A percentile compares a stretch with the other conserved stretches of the same genome.
phyloP scores from a whole-genome alignment of 768 basidiomycete genomes.

The Tephrocybe rancida region DNA sequence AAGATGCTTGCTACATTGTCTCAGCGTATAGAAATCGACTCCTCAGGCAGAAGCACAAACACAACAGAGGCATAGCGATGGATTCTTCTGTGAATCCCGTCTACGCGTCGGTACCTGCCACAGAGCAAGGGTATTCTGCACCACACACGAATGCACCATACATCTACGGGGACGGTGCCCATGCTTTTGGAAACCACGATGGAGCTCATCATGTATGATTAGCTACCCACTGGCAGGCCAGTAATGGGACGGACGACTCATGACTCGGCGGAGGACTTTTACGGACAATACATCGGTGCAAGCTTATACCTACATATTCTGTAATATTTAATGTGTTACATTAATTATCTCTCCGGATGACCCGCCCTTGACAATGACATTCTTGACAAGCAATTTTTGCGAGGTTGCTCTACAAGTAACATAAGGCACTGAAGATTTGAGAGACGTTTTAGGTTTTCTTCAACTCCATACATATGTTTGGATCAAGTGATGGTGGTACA shows the following conservation, averaged over 20 bases:
- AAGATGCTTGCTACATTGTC: conserved; percentile 43
- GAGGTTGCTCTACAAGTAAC: too few species aligned
- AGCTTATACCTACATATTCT: too few species aligned
- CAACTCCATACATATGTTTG: too few species aligned
- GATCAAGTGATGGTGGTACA: conserved; percentile 10
- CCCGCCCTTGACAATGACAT: too few species aligned
- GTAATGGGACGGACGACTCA: not conserved
- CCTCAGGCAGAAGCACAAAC: conserved; percentile 23
- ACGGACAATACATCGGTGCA: too few species aligned
- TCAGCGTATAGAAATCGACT: conserved; percentile 36
- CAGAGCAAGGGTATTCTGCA: conserved; percentile 29
- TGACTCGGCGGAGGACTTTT: too few species aligned
- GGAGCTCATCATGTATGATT: conserved; percentile 3
- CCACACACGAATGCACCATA: conserved; percentile 28
- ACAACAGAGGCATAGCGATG: conserved; percentile 23
- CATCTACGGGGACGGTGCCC: conserved; percentile 31
- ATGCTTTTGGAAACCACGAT: conserved; percentile 4
- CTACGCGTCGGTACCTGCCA: conserved; percentile 28
- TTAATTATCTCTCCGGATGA: too few species aligned
- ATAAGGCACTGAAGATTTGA: too few species aligned
- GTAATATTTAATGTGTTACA: too few species aligned
- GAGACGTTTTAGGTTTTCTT: too few species aligned
- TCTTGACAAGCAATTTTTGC: too few species aligned
- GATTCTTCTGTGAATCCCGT: conserved; percentile 15
- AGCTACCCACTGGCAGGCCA: too few species aligned